Conservation (phyloP, 208 protist genomes). For the Wallacemonas rigidus region DNA sequence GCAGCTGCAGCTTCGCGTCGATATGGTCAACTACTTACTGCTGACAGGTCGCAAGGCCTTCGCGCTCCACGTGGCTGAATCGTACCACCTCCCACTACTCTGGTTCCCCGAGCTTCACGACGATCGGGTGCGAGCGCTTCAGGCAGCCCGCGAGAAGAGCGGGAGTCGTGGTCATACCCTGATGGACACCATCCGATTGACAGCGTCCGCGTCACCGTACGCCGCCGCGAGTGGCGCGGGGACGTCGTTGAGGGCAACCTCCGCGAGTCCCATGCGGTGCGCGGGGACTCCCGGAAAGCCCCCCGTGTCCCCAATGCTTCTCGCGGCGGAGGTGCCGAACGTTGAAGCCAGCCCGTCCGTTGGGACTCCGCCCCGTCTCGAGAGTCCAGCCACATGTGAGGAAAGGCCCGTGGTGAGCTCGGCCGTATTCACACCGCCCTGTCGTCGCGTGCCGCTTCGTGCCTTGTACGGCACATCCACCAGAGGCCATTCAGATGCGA, state of each 20-base stretch:
- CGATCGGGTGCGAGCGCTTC: constrained; percentile 1
- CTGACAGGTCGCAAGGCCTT: constrained; percentile 55
- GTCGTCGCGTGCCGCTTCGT: no score
- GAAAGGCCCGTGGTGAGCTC: no score
- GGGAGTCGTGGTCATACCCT: not conserved
- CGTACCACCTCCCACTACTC: constrained; percentile 68
- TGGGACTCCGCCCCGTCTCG: not conserved
- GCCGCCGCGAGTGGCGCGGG: not conserved
- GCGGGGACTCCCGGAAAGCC: not conserved
- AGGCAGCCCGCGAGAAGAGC: constrained; percentile 5
- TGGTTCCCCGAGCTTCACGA: constrained; percentile 71
- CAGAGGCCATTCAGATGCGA: no score
- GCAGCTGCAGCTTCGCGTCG: constrained; percentile 61
- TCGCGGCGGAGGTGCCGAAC: not conserved
- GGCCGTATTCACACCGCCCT: no score
- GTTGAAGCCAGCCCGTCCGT: not conserved
- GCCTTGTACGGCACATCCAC: no score
- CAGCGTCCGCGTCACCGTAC: constrained; percentile 4
- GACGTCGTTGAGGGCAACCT: no score
- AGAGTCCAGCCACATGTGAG: not conserved
- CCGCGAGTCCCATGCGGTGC: no score
- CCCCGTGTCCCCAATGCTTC: constrained; percentile 10
- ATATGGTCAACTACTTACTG: constrained; percentile 85
- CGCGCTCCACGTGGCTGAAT: constrained; percentile 54
- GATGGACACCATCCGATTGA: constrained; percentile 15